Percentiles rank a stretch among this genome's conserved stretches.
phyloP scores from a whole-genome alignment of 73 alveolate species.

The Tetrahymena malaccensis region DNA sequence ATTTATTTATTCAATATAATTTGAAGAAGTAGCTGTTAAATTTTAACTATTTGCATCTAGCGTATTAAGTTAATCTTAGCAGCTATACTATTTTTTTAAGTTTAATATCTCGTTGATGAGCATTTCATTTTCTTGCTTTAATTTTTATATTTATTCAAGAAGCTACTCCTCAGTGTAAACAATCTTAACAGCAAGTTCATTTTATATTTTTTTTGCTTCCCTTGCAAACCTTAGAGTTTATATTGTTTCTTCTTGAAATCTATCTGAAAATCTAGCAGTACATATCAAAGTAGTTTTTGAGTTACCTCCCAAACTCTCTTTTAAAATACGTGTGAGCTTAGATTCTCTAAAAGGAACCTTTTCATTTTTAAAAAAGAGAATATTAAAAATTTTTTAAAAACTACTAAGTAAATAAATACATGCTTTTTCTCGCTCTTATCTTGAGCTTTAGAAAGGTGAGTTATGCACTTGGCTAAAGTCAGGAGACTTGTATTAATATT shows the following conservation, averaged over 20 bases:
- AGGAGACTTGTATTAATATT: constrained; percentile 72
- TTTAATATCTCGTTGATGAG: constrained; percentile 11
- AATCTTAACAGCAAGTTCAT: constrained; percentile 59
- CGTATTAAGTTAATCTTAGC: background rate
- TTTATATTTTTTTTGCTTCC: constrained; percentile 56
- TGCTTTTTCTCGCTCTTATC: constrained; percentile 36
- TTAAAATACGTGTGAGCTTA: constrained; percentile 65
- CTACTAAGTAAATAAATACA: background rate
- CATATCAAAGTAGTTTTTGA: constrained; percentile 81
- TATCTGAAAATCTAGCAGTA: constrained; percentile 67
- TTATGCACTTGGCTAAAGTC: constrained; percentile 77
- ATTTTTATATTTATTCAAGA: constrained; percentile 43
- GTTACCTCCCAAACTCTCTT: constrained; percentile 82
- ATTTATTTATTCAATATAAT: no score
- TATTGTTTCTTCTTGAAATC: constrained; percentile 79
- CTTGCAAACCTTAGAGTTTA: constrained; percentile 74
- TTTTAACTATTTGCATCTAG: background rate
- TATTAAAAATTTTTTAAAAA: background rate
- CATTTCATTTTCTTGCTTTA: constrained; percentile 32
- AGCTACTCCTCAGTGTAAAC: constrained; percentile 54
- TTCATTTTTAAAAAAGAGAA: constrained; percentile 5
- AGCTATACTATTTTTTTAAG: background rate
- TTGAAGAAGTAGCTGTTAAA: background rate
- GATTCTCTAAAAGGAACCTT: constrained; percentile 54
- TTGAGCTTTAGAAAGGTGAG: constrained; percentile 62